Evolutionary conservation across 176 grass and related monocot species (phyloP).

Genomic region (Typha latifolia): DNA sequence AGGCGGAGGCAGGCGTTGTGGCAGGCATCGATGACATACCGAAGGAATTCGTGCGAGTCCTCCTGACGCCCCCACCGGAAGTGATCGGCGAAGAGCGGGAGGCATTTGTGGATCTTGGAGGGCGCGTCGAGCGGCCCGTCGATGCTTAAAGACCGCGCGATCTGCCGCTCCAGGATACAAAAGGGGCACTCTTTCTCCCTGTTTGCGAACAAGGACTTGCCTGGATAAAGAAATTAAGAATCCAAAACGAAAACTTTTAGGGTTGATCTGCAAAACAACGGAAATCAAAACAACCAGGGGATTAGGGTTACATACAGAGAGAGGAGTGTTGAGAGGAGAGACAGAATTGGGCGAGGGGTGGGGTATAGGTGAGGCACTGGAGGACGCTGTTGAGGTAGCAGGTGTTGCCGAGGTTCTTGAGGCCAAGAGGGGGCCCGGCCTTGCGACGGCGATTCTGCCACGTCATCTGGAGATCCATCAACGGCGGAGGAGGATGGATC

Average conservation of each 20-base stretch:
- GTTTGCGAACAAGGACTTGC: conserved; percentile 61
- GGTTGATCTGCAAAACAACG: background rate
- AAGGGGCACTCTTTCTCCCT: conserved; percentile 85
- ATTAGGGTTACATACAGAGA: conserved; percentile 39
- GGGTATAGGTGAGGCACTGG: conserved; percentile 86
- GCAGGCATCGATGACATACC: conserved; percentile 72
- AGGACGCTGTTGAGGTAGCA: conserved; percentile 98
- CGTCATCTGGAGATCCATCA: conserved; percentile 50
- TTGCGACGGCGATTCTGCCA: conserved; percentile 35
- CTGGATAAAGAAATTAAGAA: conserved; percentile 22
- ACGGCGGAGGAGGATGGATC: conserved; percentile 16
- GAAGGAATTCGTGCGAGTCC: conserved; percentile 87
- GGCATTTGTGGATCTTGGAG: conserved; percentile 47
- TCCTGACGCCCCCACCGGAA: conserved; percentile 84
- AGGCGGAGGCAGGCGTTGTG: conserved; percentile 51
- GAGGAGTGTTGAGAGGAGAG: conserved; percentile 61
- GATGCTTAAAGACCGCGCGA: conserved; percentile 28
- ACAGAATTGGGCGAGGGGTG: conserved; percentile 81
- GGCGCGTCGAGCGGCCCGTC: conserved; percentile 49
- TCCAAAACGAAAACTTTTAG: background rate
- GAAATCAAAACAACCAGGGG: background rate
- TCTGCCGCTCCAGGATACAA: conserved; percentile 76
- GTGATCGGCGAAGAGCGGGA: conserved; percentile 61
- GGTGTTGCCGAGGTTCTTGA: conserved; percentile 92
- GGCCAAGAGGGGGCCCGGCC: conserved; percentile 56